Percentiles rank a stretch among this genome's conserved stretches.
Conservation (phyloP, 2,329 filamentous ascomycete genomes). For the Helotiales sp. region DNA sequence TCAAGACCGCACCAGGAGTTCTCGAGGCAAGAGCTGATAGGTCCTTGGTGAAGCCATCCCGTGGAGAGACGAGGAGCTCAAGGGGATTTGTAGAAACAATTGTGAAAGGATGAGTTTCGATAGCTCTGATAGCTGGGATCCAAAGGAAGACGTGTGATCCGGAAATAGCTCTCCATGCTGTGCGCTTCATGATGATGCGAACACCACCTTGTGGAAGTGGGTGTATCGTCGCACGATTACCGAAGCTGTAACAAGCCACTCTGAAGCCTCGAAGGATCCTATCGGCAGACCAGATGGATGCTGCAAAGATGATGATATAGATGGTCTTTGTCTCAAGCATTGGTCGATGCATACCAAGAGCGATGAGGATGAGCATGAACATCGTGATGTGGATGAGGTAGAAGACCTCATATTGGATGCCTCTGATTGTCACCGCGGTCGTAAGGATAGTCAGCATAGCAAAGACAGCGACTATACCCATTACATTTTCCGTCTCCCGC, state of each 20-base stretch:
- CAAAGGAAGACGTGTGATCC: conserved; percentile 65
- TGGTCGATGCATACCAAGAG: conserved; percentile 52
- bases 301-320: conserved; percentile 43
- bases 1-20: conserved; percentile 49
- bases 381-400: conserved; percentile 52
- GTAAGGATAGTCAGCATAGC: conserved; percentile 46
- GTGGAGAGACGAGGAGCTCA: conserved; percentile 57
- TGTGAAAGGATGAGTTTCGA: conserved; percentile 66
- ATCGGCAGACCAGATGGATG: conserved; percentile 50
- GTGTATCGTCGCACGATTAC: conserved; percentile 52
- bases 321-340: conserved; percentile 41
- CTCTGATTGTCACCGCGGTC: conserved; percentile 43
- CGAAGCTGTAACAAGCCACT: conserved; percentile 44
- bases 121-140: conserved; percentile 55
- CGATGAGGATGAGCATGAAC: conserved; percentile 49
- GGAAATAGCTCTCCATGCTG: conserved; percentile 43
- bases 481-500: conserved; percentile 42
- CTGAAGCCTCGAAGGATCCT: conserved; percentile 48
- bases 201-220: conserved; percentile 55
- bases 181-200: conserved; percentile 52
- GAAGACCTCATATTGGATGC: conserved; percentile 53
- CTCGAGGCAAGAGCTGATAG: conserved; percentile 51
- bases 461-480: conserved; percentile 49
- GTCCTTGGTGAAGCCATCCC: conserved; percentile 58
- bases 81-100: conserved; percentile 50